phyloP scores from a whole-genome alignment of 768 basidiomycete species.

The Rhizopogon sp. region DNA sequence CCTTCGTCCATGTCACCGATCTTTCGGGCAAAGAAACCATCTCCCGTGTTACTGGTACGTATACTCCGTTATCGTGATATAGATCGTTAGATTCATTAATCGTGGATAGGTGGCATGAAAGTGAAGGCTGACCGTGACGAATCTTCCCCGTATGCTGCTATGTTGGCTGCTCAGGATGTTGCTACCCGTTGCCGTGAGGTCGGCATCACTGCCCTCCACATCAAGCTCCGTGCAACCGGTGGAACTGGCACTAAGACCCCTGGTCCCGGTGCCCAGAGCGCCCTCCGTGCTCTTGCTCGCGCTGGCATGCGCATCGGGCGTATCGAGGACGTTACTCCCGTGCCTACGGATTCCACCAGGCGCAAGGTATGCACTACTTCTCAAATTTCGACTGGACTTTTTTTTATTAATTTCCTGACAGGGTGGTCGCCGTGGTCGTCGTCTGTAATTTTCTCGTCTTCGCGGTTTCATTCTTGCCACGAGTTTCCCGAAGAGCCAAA shows the following conservation, averaged over 20 bases:
- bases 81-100: neutral
- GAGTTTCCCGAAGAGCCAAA: conserved; percentile 12
- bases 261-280: conserved; percentile 97
- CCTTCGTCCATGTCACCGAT: conserved; percentile 99
- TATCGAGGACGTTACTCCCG: conserved; percentile 97
- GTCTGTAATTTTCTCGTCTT: conserved; percentile 51
- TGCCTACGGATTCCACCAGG: conserved; percentile 95
- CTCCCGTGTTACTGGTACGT: conserved; percentile 91
- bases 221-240: conserved; percentile 98
- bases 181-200: conserved; percentile 96
- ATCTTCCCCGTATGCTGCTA: conserved; percentile 95
- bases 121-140: conserved; percentile 99
- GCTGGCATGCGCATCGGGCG: conserved; percentile 97
- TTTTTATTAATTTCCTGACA: conserved; percentile 23
- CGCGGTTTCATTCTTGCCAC: conserved; percentile 7
- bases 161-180: conserved; percentile 98
- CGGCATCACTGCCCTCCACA: conserved; percentile 96
- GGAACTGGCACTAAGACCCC: conserved; percentile 99
- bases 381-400: neutral
- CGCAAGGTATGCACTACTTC: conserved; percentile 66
- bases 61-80: neutral
- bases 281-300: conserved; percentile 96
- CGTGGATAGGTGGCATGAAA: conserved; percentile 86
- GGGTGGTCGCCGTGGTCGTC: conserved; percentile 99
- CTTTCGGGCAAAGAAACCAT: conserved; percentile 98